Evolutionary conservation across 2,329 filamentous ascomycete genomes (phyloP).

Genomic region (Chrysoporthe cubensis): DNA sequence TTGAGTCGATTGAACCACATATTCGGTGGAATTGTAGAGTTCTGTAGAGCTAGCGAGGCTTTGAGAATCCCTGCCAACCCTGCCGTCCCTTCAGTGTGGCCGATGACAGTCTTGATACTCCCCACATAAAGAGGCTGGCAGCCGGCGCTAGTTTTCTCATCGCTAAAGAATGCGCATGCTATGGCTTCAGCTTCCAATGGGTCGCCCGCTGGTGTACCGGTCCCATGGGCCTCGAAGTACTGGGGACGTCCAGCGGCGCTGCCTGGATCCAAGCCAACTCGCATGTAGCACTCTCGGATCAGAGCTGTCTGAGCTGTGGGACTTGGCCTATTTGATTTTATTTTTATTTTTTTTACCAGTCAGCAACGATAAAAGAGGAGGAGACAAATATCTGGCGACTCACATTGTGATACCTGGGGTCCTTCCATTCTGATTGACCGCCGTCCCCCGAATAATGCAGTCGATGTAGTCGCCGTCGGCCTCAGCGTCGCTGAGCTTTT

Average conservation of each 20-base stretch:
- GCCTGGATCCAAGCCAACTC: conserved; percentile 41
- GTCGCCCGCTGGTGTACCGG: conserved; percentile 28
- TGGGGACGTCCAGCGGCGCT: conserved; percentile 37
- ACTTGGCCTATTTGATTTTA: conserved; percentile 41
- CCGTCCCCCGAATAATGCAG: conserved; percentile 46
- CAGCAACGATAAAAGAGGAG: too few species aligned
- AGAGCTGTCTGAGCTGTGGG: conserved; percentile 42
- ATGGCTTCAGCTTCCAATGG: conserved; percentile 42
- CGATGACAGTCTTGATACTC: conserved; percentile 41
- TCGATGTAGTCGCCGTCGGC: conserved; percentile 47
- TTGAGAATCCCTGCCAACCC: conserved; percentile 51
- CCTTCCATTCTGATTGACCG: conserved; percentile 49
- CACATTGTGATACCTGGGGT: conserved; percentile 51
- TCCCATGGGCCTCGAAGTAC: conserved; percentile 47
- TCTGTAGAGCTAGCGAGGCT: conserved; percentile 42
- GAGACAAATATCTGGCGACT: neutral
- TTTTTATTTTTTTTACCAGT: too few species aligned
- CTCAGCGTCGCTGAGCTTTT: conserved; percentile 49
- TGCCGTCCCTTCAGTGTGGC: conserved; percentile 37
- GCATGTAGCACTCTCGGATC: conserved; percentile 44
- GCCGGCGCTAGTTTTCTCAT: conserved; percentile 1
- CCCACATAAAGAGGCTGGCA: conserved; percentile 34
- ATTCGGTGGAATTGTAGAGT: conserved; percentile 41
- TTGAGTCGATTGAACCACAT: conserved; percentile 40
- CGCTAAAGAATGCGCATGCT: conserved; percentile 35